Evolutionary conservation across 306 rosid genomes (phyloP).

Genomic region (Quercus dentata): DNA sequence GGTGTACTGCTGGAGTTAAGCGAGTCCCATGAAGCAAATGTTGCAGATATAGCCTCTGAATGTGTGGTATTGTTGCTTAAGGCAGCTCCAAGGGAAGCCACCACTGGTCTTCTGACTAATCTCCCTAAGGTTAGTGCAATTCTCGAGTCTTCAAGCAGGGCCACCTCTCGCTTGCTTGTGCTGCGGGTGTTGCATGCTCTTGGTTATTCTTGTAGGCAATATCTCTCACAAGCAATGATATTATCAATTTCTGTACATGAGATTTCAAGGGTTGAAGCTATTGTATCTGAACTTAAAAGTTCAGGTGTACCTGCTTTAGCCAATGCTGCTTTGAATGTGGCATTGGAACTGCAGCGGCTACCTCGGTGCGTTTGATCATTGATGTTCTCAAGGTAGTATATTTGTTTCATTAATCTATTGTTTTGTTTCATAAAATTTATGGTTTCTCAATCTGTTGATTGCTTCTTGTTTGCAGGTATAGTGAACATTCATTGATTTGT

Average conservation of each 20-base stretch:
- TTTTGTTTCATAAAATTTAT: constrained; percentile 1
- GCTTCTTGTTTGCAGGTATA: constrained; percentile 30
- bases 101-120: constrained; percentile 80
- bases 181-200: constrained; percentile 72
- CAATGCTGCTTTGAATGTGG: constrained; percentile 65
- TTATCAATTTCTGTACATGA: constrained; percentile 74
- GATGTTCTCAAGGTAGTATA: constrained; percentile 29
- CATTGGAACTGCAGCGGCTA: constrained; percentile 85
- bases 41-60: constrained; percentile 80
- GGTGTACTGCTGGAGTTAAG: constrained; percentile 77
- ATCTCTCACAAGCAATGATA: constrained; percentile 82
- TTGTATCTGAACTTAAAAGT: constrained; percentile 70
- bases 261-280: constrained; percentile 68
- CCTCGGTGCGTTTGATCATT: constrained; percentile 65
- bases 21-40: constrained; percentile 41
- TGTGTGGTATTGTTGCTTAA: constrained; percentile 69
- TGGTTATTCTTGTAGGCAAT: constrained; percentile 87
- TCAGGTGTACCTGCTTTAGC: constrained; percentile 64
- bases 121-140: constrained; percentile 68
- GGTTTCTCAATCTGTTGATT: constrained; percentile 5
- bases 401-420: constrained; percentile 6
- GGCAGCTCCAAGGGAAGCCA: constrained; percentile 97
- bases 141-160: constrained; percentile 74
- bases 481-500: not conserved
- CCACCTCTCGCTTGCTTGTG: constrained; percentile 45